phyloP scores from a whole-genome alignment of 768 basidiomycete genomes.

The Flagelloscypha sp. region DNA sequence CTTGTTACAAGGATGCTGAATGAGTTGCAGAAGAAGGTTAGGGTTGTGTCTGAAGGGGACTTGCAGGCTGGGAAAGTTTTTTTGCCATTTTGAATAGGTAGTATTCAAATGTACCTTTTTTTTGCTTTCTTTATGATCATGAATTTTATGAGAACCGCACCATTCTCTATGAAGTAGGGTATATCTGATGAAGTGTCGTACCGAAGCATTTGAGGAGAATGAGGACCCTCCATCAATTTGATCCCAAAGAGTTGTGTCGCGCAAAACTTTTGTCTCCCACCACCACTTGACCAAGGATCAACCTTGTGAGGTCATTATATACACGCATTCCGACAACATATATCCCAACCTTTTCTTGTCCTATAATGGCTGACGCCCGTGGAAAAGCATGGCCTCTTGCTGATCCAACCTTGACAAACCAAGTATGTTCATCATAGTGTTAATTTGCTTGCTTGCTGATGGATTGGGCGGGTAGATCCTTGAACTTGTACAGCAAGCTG shows the following conservation, averaged over 20 bases:
- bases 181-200: neutral
- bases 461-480: slow-evolving; percentile 57
- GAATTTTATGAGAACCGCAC: too few relatives aligned
- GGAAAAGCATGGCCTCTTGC: slow-evolving; percentile 89
- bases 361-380: slow-evolving; percentile 55
- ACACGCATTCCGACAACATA: slow-evolving; percentile 3
- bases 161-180: too few relatives aligned
- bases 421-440: slow-evolving; percentile 40
- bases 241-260: too few relatives aligned
- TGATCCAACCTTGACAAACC: slow-evolving; percentile 80
- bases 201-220: slow-evolving; percentile 3
- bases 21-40: too few relatives aligned
- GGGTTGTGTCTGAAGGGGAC: too few relatives aligned
- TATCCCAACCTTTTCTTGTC: slow-evolving; percentile 6
- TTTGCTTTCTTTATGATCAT: too few relatives aligned
- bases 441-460: slow-evolving; percentile 1
- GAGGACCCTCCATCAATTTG: too few relatives aligned
- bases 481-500: slow-evolving; percentile 90
- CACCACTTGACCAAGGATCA: slow-evolving; percentile 73
- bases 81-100: too few relatives aligned
- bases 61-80: too few relatives aligned
- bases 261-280: slow-evolving; percentile 9
- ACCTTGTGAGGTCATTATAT: slow-evolving; percentile 66
- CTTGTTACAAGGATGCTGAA: too few relatives aligned
- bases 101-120: too few relatives aligned